phyloP scores from a whole-genome alignment of 768 basidiomycete species.

The Rhodotorula graminis region DNA sequence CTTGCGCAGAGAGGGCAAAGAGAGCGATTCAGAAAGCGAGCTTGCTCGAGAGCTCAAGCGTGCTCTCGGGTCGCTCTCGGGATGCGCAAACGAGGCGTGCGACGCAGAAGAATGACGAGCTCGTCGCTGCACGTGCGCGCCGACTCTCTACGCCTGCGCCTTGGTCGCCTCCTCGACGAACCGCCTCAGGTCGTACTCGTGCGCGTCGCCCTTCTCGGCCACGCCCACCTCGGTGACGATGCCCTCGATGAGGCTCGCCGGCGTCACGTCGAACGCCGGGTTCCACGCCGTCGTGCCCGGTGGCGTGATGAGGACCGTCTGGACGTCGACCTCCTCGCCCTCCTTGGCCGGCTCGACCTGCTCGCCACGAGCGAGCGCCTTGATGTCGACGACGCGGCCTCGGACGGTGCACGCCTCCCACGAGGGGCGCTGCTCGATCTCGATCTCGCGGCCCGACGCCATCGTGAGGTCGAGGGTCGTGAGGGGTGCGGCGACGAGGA shows the following conservation, averaged over 20 bases:
- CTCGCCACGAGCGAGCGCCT: slow-evolving; percentile 52
- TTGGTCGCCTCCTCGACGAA: slow-evolving; percentile 50
- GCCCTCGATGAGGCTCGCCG: slow-evolving; percentile 85
- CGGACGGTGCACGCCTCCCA: slow-evolving; percentile 84
- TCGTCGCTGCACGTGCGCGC: too few species aligned
- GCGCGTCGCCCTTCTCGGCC: slow-evolving; percentile 63
- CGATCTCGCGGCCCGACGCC: slow-evolving; percentile 56
- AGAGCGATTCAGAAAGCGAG: too few species aligned
- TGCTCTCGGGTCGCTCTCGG: too few species aligned
- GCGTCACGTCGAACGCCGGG: slow-evolving; percentile 94
- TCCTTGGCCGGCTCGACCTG: slow-evolving; percentile 53
- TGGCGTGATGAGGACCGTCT: slow-evolving; percentile 48
- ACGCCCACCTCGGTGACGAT: slow-evolving; percentile 95
- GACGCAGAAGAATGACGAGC: too few species aligned
- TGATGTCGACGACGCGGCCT: slow-evolving; percentile 66
- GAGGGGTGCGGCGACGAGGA: slow-evolving; percentile 87
- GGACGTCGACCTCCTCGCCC: slow-evolving; percentile 54
- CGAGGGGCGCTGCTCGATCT: slow-evolving; percentile 85
- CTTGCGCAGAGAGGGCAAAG: too few species aligned
- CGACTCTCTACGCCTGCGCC: background rate
- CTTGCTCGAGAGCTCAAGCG: too few species aligned
- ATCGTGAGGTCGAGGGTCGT: slow-evolving; percentile 85
- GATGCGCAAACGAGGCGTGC: too few species aligned
- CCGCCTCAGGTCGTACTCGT: slow-evolving; percentile 60
- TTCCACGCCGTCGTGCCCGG: slow-evolving; percentile 58